Base-by-base conservation (phyloP, 805 yeast genomes). In the Saccharomycopsis babjevae region DNA sequence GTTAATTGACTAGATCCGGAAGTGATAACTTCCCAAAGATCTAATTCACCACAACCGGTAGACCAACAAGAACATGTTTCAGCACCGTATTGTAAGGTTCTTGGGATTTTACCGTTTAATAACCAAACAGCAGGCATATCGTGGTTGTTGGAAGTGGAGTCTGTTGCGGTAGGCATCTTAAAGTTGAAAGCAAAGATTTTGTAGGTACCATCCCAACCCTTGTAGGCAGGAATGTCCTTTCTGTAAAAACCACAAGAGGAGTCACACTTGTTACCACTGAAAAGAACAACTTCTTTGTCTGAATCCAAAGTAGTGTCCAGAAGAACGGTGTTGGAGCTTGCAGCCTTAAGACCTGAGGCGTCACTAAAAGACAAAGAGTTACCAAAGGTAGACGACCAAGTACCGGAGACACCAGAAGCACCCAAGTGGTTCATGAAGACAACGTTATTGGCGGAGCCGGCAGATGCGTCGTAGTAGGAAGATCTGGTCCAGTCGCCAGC, bases 71-170 rank as follows among this genome's bases (percentile, higher is more conserved):
- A 90, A 80, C 98, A 94, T 22, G 81, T 72, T 30, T 85, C 72
- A 63, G 78, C 77, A 73, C 97, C 97, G 76, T 94, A 94, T 78
- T 94, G 98, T 70, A 85, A 76, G 67, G 97, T 92, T 81, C 99
- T 89, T 76, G 99, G 97, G 71, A 92, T 86, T 79, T 89, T 88
- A 65, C 97, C 97, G 74, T 92, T 92, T 73, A 92, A 83, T 74
- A 92, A 78, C 98, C 98, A 92, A 68, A 92, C 82, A 65, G 99
- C 98, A 67, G 99, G 99, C 98, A 94, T 93, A 74, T 94, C 97
- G 70, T 80, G 80, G 80, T 92, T 91, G 69, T 70, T 72, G 39
- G 78, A 70, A 58, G 77, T 66, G 55, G 79, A 72, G 64, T 80
- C 77, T 40, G 79, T 70, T 58, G 78, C 74, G 62, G 81, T 71